These are phyloP conservation scores for Casuarina glauca DNA, from an alignment of 306 rosid genomes.

Conservation along the genomic window DNA sequence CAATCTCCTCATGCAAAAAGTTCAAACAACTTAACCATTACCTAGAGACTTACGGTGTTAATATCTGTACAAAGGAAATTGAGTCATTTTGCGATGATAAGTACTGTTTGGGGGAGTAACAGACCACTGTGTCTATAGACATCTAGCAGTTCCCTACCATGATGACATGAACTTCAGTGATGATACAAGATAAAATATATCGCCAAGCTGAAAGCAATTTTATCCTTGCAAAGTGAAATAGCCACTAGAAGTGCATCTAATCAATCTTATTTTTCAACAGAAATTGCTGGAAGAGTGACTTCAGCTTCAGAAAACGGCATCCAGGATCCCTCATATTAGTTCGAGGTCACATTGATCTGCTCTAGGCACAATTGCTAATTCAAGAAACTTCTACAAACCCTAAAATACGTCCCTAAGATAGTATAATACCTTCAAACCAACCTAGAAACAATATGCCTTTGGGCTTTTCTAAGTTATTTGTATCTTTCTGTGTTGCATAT, in stretches of 20 bases:
- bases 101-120: background rate
- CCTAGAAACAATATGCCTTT: background rate
- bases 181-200: background rate
- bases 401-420: background rate
- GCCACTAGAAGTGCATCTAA: background rate
- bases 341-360: background rate
- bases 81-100: background rate
- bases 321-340: background rate
- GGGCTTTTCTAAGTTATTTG: background rate
- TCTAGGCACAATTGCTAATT: background rate
- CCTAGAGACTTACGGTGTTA: background rate
- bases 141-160: background rate
- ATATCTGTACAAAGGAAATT: background rate
- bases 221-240: background rate
- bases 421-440: background rate
- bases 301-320: background rate
- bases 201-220: background rate
- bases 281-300: background rate
- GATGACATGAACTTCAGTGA: background rate
- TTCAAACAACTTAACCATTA: background rate
- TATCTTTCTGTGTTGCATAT: background rate
- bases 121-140: background rate
- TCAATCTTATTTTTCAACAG: background rate
- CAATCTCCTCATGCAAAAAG: background rate
- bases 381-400: background rate